Evolutionary conservation across 208 protist genomes (phyloP).

Genomic region (Lotmaria passim): DNA sequence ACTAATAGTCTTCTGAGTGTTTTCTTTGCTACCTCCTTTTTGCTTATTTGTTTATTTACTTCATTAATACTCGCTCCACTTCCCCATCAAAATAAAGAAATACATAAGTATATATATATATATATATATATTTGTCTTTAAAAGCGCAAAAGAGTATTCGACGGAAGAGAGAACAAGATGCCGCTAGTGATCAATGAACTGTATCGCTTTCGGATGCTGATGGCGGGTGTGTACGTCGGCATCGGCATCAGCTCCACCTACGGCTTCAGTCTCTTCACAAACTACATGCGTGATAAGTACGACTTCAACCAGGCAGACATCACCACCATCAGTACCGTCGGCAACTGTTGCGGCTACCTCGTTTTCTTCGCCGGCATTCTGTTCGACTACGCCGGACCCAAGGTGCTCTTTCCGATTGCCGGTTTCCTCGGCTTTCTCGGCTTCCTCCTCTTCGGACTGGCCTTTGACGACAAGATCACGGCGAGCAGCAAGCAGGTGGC

Average conservation of each 20-base stretch:
- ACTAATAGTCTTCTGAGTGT: no score
- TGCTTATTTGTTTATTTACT: not conserved
- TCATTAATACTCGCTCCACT: no score
- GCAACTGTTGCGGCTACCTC: slow-evolving; percentile 67
- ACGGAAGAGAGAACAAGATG: slow-evolving; percentile 29
- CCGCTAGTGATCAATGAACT: slow-evolving; percentile 66
- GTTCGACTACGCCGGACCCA: slow-evolving; percentile 76
- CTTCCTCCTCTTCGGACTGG: slow-evolving; percentile 68
- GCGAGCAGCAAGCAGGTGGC: slow-evolving; percentile 39
- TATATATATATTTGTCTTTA: no score
- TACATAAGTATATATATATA: no score
- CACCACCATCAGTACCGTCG: slow-evolving; percentile 85
- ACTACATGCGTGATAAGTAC: slow-evolving; percentile 58
- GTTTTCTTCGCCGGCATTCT: slow-evolving; percentile 70
- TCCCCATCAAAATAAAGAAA: no score
- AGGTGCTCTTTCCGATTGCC: slow-evolving; percentile 48
- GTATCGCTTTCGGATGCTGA: slow-evolving; percentile 76
- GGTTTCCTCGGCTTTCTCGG: slow-evolving; percentile 56
- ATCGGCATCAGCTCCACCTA: slow-evolving; percentile 75
- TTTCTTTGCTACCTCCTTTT: not conserved
- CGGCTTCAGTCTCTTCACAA: slow-evolving; percentile 79
- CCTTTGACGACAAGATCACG: slow-evolving; percentile 62
- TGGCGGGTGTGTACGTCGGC: slow-evolving; percentile 67
- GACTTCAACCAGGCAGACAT: slow-evolving; percentile 70
- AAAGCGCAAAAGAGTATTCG: not conserved